Percentiles rank a stretch among this genome's conserved stretches.
Evolutionary conservation across 2,329 filamentous ascomycete genomes (phyloP).

Genomic region (Xylariaceae sp.): DNA sequence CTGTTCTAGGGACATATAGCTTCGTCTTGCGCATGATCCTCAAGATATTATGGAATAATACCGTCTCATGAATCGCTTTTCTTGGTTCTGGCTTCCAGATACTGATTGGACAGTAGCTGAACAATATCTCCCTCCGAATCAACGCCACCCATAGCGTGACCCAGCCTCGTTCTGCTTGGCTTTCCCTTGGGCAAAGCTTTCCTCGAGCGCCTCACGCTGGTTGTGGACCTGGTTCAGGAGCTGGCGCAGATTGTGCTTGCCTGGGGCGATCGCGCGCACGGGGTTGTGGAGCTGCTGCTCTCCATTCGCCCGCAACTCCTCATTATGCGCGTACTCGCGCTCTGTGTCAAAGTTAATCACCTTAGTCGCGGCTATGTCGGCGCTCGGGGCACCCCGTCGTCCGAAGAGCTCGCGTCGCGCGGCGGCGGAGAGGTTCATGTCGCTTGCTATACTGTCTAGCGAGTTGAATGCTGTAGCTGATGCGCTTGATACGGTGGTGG

Average conservation of each 20-base stretch:
- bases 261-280: conserved; percentile 74
- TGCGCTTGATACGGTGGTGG: conserved; percentile 30
- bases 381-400: conserved; percentile 43
- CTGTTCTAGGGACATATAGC: neutral
- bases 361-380: conserved; percentile 43
- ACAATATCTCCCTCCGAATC: conserved; percentile 3
- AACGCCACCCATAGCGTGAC: conserved; percentile 75
- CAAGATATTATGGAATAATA: neutral
- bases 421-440: conserved; percentile 72
- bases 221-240: conserved; percentile 77
- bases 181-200: conserved; percentile 80
- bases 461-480: conserved; percentile 40
- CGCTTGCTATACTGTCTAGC: conserved; percentile 66
- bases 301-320: conserved; percentile 65
- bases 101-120: neutral
- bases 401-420: conserved; percentile 84
- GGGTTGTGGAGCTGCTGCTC: conserved; percentile 74
- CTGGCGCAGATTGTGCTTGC: conserved; percentile 86
- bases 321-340: conserved; percentile 79
- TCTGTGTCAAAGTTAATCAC: conserved; percentile 88
- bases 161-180: conserved; percentile 78
- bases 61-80: neutral
- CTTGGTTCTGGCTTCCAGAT: neutral
- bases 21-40: neutral
- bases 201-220: conserved; percentile 83